Conservation (phyloP, 2,329 filamentous ascomycete genomes). For the Cordyceps cateniannulata region DNA sequence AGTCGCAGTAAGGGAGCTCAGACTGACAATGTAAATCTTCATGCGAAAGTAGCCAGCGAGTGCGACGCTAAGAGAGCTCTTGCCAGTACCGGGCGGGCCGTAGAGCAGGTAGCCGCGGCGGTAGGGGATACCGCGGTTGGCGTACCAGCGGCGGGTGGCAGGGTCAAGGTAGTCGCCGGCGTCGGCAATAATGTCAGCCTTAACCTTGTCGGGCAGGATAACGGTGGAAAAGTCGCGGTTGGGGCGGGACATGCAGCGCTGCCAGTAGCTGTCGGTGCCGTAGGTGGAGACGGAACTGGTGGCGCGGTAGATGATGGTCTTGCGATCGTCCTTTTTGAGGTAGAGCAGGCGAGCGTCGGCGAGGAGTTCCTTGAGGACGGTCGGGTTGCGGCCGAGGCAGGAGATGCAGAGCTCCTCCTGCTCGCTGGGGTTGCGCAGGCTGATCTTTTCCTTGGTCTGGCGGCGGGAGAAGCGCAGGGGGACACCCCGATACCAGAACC, state of each 20-base stretch:
- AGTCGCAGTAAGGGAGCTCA: slow-evolving; percentile 55
- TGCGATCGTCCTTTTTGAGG: slow-evolving; percentile 50
- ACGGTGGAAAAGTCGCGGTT: slow-evolving; percentile 59
- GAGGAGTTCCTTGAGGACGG: slow-evolving; percentile 55
- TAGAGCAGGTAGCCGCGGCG: slow-evolving; percentile 76
- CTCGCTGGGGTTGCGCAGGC: slow-evolving; percentile 38
- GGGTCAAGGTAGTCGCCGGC: slow-evolving; percentile 58
- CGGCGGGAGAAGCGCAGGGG: slow-evolving; percentile 52
- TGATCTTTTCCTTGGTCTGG: slow-evolving; percentile 38
- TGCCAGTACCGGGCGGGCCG: slow-evolving; percentile 75
- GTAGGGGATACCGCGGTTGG: slow-evolving; percentile 78
- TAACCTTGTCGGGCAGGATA: slow-evolving; percentile 55
- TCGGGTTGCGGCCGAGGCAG: slow-evolving; percentile 55
- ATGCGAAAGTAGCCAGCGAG: slow-evolving; percentile 65
- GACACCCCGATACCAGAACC: slow-evolving; percentile 59
- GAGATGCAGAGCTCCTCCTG: slow-evolving; percentile 54
- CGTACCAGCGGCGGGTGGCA: slow-evolving; percentile 68
- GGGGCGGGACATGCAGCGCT: slow-evolving; percentile 54
- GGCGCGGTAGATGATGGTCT: slow-evolving; percentile 61
- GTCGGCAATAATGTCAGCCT: slow-evolving; percentile 53
- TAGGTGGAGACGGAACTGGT: slow-evolving; percentile 31
- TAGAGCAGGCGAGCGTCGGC: slow-evolving; percentile 50
- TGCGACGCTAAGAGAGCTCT: slow-evolving; percentile 65
- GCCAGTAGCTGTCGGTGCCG: slow-evolving; percentile 45
- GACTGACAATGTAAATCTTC: slow-evolving; percentile 64